Conservation (phyloP, 1,139 yeast genomes). For the Debaryomyces sp. region DNA sequence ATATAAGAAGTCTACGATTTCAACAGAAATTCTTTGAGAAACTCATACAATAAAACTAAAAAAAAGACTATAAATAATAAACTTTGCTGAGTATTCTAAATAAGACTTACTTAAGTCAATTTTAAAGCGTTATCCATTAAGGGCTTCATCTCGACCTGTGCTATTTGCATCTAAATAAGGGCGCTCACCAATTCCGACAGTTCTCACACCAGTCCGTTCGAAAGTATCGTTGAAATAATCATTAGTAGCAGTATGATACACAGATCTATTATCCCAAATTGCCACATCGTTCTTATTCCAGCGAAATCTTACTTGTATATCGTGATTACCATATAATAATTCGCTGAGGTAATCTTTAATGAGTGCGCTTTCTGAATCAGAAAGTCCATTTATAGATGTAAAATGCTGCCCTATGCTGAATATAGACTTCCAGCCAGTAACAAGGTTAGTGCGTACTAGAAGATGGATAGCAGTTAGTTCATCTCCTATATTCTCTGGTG, state of each 20-base stretch:
- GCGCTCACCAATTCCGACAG: slow-evolving; percentile 13
- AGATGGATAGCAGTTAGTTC: slow-evolving; percentile 22
- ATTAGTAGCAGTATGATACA: slow-evolving; percentile 46
- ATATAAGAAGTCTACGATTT: too few relatives aligned
- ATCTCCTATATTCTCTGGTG: slow-evolving; percentile 10
- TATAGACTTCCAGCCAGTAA: background rate
- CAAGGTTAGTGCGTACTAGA: slow-evolving; percentile 21
- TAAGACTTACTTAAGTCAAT: background rate
- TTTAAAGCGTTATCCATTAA: background rate
- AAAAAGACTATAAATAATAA: too few relatives aligned
- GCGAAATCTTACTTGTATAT: slow-evolving; percentile 48
- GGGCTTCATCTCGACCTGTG: slow-evolving; percentile 9
- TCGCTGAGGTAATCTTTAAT: slow-evolving; percentile 29
- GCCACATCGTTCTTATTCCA: slow-evolving; percentile 52
- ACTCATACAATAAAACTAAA: too few relatives aligned
- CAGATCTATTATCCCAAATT: slow-evolving; percentile 53
- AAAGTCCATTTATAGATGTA: background rate
- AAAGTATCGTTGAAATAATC: slow-evolving; percentile 29
- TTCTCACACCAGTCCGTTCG: slow-evolving; percentile 12
- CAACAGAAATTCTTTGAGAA: too few relatives aligned
- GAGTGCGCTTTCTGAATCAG: slow-evolving; percentile 3
- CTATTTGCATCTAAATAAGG: slow-evolving; percentile 10
- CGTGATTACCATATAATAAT: slow-evolving; percentile 26
- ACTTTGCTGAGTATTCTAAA: too few relatives aligned
- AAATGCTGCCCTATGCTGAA: background rate